A percentile compares a stretch with the other conserved stretches of the same genome.
phyloP scores from a whole-genome alignment of 768 basidiomycete genomes.

The Porphyrellus cyaneotinctus region DNA sequence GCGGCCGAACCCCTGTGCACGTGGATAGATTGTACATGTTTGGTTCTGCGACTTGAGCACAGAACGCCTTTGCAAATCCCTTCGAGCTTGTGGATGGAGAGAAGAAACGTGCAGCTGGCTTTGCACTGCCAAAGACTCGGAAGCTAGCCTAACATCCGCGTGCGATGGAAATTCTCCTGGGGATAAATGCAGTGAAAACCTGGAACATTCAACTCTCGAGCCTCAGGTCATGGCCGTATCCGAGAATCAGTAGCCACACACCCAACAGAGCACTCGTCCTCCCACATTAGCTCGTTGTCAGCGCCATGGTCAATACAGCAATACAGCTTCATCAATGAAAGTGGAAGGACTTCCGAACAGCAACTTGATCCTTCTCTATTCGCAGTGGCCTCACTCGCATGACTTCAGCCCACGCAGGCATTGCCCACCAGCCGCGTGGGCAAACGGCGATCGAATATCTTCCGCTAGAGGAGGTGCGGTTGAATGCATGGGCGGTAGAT shows the following conservation, averaged over 20 bases:
- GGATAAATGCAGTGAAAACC: slow-evolving; percentile 1
- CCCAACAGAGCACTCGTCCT: background rate
- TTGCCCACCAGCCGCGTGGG: slow-evolving; percentile 30
- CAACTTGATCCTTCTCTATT: background rate
- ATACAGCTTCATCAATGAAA: slow-evolving; percentile 13
- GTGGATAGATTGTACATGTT: too few species aligned
- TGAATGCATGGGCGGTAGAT: slow-evolving; percentile 42
- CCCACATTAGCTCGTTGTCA: slow-evolving; percentile 3
- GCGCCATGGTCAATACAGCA: slow-evolving; percentile 4
- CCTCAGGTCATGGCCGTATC: background rate
- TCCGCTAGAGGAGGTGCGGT: slow-evolving; percentile 39
- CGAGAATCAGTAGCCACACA: background rate
- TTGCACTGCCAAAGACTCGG: too few species aligned
- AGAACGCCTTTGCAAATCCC: too few species aligned
- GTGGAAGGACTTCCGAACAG: slow-evolving; percentile 2
- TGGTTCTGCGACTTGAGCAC: too few species aligned
- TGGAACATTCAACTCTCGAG: background rate
- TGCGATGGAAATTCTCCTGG: slow-evolving; percentile 2
- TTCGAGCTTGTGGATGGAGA: too few species aligned
- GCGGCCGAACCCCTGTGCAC: too few species aligned
- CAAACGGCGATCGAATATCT: slow-evolving; percentile 29
- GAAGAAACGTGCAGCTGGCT: too few species aligned
- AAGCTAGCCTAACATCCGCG: too few species aligned
- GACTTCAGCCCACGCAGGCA: slow-evolving; percentile 23
- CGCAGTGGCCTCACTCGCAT: slow-evolving; percentile 5